These are phyloP conservation scores for Amauroascus verrucosus DNA, from an alignment of 2,329 filamentous ascomycete genomes.

Conservation along the genomic window DNA sequence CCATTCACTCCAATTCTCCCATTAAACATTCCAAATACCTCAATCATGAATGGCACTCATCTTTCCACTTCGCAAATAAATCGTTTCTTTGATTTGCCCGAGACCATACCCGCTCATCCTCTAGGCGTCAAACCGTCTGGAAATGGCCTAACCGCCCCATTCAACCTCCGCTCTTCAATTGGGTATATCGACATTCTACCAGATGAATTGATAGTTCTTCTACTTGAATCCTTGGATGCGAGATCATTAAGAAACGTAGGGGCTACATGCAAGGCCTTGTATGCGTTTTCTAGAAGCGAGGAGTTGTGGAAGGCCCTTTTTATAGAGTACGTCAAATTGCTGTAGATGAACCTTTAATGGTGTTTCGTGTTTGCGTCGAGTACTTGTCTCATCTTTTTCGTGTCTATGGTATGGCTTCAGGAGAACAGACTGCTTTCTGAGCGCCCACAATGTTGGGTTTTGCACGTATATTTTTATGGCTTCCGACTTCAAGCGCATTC, in stretches of 20 bases:
- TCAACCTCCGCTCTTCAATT: slow-evolving; percentile 56
- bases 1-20: neutral
- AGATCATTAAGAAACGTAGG: slow-evolving; percentile 55
- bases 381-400: too few relatives aligned
- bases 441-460: too few relatives aligned
- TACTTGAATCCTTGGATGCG: slow-evolving; percentile 66
- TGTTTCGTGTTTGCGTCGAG: neutral
- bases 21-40: neutral
- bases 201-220: slow-evolving; percentile 66
- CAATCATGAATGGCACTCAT: slow-evolving; percentile 6
- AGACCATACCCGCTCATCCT: slow-evolving; percentile 65
- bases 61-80: neutral
- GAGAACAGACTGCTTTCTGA: too few relatives aligned
- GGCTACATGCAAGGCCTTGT: slow-evolving; percentile 71
- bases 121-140: slow-evolving; percentile 77
- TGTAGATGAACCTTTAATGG: neutral
- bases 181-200: slow-evolving; percentile 60
- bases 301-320: slow-evolving; percentile 85
- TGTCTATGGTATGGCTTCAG: too few relatives aligned
- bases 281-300: slow-evolving; percentile 72
- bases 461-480: neutral
- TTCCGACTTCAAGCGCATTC: neutral
- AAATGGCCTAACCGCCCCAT: slow-evolving; percentile 60
- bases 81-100: slow-evolving; percentile 31
- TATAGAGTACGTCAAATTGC: slow-evolving; percentile 55